These are phyloP conservation scores for Talaromyces sp. DNA, from an alignment of 2,329 filamentous ascomycete species.

Conservation along the genomic window DNA sequence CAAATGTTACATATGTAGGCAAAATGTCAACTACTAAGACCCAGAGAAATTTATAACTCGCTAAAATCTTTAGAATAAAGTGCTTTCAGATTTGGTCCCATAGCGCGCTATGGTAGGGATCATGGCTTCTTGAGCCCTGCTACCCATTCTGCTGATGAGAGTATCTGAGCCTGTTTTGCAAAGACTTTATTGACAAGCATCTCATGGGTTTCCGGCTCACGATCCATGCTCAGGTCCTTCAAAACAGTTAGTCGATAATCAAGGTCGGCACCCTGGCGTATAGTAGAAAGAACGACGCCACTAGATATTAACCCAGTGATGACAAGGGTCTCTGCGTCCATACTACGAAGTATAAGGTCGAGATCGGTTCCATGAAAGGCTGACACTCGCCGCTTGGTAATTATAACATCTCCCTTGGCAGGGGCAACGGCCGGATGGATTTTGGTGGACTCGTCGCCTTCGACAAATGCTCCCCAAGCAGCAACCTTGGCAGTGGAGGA, in stretches of 20 bases:
- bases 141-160: slow-evolving; percentile 25
- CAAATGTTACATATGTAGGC: too few relatives aligned
- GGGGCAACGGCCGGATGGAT: slow-evolving; percentile 18
- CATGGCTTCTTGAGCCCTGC: background rate
- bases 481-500: slow-evolving; percentile 14
- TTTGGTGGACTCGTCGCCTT: slow-evolving; percentile 20
- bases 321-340: slow-evolving; percentile 23
- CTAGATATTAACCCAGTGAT: slow-evolving; percentile 31
- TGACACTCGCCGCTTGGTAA: slow-evolving; percentile 33
- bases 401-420: slow-evolving; percentile 21
- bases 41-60: too few relatives aligned
- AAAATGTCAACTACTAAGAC: too few relatives aligned
- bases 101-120: too few relatives aligned
- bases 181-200: slow-evolving; percentile 31
- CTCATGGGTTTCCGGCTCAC: slow-evolving; percentile 26
- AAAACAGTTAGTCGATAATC: slow-evolving; percentile 32
- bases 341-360: slow-evolving; percentile 28
- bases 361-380: slow-evolving; percentile 32
- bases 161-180: slow-evolving; percentile 22
- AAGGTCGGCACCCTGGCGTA: slow-evolving; percentile 30
- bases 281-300: slow-evolving; percentile 34
- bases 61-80: too few relatives aligned
- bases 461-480: slow-evolving; percentile 16
- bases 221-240: slow-evolving; percentile 32
- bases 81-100: too few relatives aligned